phyloP scores from a whole-genome alignment of 1,139 yeast species.

The Taphrina communis region DNA sequence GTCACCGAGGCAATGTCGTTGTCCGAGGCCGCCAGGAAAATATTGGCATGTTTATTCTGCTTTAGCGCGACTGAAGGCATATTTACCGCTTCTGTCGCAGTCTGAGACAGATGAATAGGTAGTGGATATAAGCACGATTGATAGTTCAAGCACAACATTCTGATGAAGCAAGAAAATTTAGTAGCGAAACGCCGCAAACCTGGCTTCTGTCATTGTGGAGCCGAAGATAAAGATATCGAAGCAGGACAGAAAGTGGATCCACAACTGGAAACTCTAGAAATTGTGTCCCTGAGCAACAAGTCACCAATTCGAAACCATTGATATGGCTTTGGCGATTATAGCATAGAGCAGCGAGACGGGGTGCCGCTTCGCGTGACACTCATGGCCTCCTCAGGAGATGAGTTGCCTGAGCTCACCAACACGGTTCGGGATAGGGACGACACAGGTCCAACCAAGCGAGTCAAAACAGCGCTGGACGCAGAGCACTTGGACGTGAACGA shows the following conservation, averaged over 20 bases:
- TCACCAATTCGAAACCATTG: no score
- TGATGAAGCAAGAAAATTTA: not conserved
- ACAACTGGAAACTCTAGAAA: no score
- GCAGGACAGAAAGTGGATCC: no score
- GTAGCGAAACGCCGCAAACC: not conserved
- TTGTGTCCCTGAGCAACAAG: no score
- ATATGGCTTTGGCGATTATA: no score
- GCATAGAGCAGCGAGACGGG: no score
- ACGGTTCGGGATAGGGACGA: not conserved
- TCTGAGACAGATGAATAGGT: no score
- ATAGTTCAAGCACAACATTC: not conserved
- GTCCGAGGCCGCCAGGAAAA: slow-evolving; percentile 42
- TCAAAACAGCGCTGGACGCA: not conserved
- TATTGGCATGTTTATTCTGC: slow-evolving; percentile 22
- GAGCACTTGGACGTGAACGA: not conserved
- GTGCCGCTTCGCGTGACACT: no score
- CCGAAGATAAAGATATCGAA: not conserved
- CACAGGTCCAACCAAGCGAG: not conserved
- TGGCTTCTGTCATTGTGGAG: not conserved
- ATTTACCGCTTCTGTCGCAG: not conserved
- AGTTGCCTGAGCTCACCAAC: not conserved
- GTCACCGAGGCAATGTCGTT: slow-evolving; percentile 37
- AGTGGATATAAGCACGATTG: no score
- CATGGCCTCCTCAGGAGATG: not conserved
- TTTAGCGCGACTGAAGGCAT: slow-evolving; percentile 38